phyloP scores from a whole-genome alignment of 1,284 basidiomycete genomes.

The Tetrapyrgos nigripes region DNA sequence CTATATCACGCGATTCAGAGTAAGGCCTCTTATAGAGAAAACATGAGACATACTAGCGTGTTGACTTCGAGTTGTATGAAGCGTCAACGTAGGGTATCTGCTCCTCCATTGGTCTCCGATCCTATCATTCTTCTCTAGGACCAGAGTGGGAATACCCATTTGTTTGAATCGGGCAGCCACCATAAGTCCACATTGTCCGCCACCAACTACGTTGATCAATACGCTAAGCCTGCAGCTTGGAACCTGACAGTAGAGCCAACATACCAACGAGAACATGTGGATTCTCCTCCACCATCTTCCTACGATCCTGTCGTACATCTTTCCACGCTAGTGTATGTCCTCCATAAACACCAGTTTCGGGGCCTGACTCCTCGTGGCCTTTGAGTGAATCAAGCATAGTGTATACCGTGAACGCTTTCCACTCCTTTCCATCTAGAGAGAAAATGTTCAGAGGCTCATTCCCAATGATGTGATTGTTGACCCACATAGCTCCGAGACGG shows the following conservation, averaged over 20 bases:
- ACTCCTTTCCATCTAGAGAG: conserved; percentile 23
- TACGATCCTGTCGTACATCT: conserved; percentile 31
- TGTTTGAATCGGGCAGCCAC: conserved; percentile 58
- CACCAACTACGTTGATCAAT: conserved; percentile 46
- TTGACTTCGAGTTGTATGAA: conserved; percentile 49
- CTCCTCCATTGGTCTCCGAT: conserved; percentile 63
- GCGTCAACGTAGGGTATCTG: conserved; percentile 55
- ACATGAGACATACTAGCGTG: conserved; percentile 36
- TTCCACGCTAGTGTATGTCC: conserved; percentile 39
- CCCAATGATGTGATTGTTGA: too few relatives aligned
- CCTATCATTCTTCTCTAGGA: conserved; percentile 53
- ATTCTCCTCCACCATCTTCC: conserved; percentile 34
- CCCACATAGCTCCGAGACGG: not conserved
- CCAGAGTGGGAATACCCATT: conserved; percentile 52
- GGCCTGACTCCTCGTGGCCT: conserved; percentile 38
- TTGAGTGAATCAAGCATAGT: conserved; percentile 36
- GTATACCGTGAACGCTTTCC: conserved; percentile 41
- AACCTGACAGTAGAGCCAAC: conserved; percentile 12
- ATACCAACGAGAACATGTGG: conserved; percentile 42
- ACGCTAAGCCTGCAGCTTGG: not conserved
- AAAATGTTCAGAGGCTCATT: too few relatives aligned
- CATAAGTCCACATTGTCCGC: conserved; percentile 59
- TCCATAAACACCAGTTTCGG: conserved; percentile 37
- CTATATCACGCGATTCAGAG: conserved; percentile 27
- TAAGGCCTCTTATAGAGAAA: not conserved